These are phyloP conservation scores for Neurospora sp. DNA, from an alignment of 495 filamentous ascomycete genomes.

Conservation along the genomic window DNA sequence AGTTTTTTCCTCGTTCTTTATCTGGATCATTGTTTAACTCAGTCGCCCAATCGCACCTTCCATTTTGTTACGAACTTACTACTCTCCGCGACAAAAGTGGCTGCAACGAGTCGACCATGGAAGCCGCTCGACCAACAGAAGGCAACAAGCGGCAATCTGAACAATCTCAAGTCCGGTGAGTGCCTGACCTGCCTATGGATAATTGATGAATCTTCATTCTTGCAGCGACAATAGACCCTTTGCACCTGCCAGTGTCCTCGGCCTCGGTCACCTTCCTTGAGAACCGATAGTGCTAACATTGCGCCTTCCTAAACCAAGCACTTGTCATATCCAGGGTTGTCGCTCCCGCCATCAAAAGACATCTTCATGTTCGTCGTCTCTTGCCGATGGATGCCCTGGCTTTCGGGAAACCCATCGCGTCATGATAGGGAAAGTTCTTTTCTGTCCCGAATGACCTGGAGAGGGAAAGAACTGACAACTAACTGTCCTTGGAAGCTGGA, in stretches of 20 bases:
- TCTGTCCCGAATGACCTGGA: neutral
- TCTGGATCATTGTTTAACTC: neutral
- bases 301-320: neutral
- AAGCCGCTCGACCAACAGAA: neutral
- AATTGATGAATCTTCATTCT: too few species aligned
- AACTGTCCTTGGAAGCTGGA: neutral
- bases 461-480: neutral
- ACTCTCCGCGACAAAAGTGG: neutral
- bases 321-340: neutral
- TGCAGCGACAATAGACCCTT: too few species aligned
- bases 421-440: neutral
- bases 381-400: neutral
- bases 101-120: neutral
- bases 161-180: neutral
- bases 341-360: neutral
- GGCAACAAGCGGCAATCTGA: neutral
- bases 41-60: neutral
- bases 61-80: neutral
- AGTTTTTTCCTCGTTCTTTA: neutral
- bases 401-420: neutral
- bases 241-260: too few species aligned
- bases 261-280: too few species aligned
- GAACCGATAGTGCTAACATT: neutral
- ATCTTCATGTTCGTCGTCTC: neutral
- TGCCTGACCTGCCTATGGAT: too few species aligned